A percentile compares a stretch with the other conserved stretches of the same genome.
These are phyloP conservation scores for Yarrowia porcina DNA, from an alignment of 805 yeast species.

Conservation along the genomic window DNA sequence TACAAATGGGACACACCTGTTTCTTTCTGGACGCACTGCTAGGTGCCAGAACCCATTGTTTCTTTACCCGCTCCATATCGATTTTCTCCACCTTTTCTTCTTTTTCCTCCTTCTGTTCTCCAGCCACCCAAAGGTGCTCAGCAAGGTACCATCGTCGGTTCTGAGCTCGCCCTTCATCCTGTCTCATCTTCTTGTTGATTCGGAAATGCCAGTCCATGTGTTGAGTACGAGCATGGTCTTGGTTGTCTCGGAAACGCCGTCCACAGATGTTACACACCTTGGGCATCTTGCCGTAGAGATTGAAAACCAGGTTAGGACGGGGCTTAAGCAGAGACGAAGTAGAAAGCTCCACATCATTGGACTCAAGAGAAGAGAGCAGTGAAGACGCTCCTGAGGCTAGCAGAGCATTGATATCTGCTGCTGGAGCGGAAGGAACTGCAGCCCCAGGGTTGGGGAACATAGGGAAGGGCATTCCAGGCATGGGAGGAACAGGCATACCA, in stretches of 20 bases:
- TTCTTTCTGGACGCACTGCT: slow-evolving; percentile 56
- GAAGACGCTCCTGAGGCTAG: slow-evolving; percentile 12
- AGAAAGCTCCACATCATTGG: slow-evolving; percentile 35
- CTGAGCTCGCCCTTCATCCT: slow-evolving; percentile 48
- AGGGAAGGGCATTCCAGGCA: slow-evolving; percentile 7
- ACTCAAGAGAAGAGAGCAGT: slow-evolving; percentile 5
- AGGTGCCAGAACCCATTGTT: slow-evolving; percentile 63
- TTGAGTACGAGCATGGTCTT: slow-evolving; percentile 43
- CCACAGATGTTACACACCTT: slow-evolving; percentile 89
- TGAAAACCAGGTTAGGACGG: slow-evolving; percentile 37
- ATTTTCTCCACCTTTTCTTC: slow-evolving; percentile 28
- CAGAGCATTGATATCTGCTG: not conserved
- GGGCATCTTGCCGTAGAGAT: slow-evolving; percentile 57
- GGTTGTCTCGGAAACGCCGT: slow-evolving; percentile 57
- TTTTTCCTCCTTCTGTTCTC: slow-evolving; percentile 50
- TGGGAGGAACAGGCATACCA: not conserved
- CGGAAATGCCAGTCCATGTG: slow-evolving; percentile 98
- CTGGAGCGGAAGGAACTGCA: not conserved
- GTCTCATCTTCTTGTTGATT: slow-evolving; percentile 71
- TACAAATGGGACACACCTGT: slow-evolving; percentile 65
- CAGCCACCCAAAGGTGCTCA: slow-evolving; percentile 66
- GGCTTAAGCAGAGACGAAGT: slow-evolving; percentile 37
- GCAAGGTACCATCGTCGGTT: slow-evolving; percentile 80
- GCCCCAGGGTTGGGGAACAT: not conserved
- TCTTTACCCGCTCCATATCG: slow-evolving; percentile 39